These are phyloP conservation scores for Lactarius akahatsu DNA, from an alignment of 768 basidiomycete genomes.

Conservation along the genomic window DNA sequence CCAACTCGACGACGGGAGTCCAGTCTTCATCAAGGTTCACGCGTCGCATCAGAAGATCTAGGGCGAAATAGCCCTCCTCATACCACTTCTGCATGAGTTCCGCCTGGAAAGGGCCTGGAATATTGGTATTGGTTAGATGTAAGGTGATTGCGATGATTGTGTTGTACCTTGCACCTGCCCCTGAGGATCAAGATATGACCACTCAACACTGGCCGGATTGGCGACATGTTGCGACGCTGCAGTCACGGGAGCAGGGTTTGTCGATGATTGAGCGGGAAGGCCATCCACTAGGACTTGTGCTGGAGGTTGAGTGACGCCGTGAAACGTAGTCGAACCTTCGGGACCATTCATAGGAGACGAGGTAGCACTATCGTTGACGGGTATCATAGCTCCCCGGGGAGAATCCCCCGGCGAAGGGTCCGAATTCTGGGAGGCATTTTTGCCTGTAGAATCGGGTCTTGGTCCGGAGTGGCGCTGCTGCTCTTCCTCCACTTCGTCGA, in stretches of 20 bases:
- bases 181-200: constrained; percentile 91
- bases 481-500: constrained; percentile 61
- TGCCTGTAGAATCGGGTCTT: neutral
- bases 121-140: constrained; percentile 16
- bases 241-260: constrained; percentile 7
- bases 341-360: constrained; percentile 12
- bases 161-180: constrained; percentile 84
- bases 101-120: constrained; percentile 81
- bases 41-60: constrained; percentile 82
- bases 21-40: constrained; percentile 67
- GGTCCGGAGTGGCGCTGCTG: constrained; percentile 5
- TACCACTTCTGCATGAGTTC: constrained; percentile 94
- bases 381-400: neutral
- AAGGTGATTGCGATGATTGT: neutral
- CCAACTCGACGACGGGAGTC: constrained; percentile 61
- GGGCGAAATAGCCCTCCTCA: constrained; percentile 83
- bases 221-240: constrained; percentile 43
- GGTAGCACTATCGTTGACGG: neutral
- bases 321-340: constrained; percentile 5
- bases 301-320: constrained; percentile 5
- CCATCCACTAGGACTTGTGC: constrained; percentile 5
- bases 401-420: neutral
- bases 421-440: neutral
- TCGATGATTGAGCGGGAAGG: constrained; percentile 1
- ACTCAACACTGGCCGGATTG: constrained; percentile 67